Conservation (phyloP, 345 rosid species). For the Combretum micranthum region DNA sequence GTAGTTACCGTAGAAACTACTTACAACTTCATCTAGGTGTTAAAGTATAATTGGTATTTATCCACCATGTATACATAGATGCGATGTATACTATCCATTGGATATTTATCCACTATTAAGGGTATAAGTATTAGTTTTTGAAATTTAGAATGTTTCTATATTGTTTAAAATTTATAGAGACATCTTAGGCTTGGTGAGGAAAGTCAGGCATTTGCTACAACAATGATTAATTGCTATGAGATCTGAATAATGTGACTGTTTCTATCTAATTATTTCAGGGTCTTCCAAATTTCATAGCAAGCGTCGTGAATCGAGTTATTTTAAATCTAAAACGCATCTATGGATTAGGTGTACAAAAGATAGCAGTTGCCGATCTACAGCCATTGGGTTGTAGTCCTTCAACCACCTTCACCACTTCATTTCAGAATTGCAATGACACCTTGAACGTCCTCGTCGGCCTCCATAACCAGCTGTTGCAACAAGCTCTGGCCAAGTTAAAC, state of each 20-base stretch:
- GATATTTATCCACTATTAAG: too few species aligned
- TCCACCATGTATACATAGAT: too few species aligned
- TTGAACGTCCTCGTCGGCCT: conserved; percentile 27
- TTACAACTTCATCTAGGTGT: too few species aligned
- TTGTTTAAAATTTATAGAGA: too few species aligned
- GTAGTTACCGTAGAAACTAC: too few species aligned
- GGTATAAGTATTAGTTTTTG: too few species aligned
- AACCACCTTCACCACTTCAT: conserved; percentile 24
- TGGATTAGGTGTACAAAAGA: conserved; percentile 47
- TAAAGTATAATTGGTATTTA: too few species aligned
- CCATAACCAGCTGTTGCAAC: conserved; percentile 47
- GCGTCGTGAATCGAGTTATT: conserved; percentile 45
- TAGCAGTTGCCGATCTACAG: conserved; percentile 37
- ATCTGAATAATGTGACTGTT: not conserved
- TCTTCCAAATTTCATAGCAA: conserved; percentile 23
- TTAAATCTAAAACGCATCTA: conserved; percentile 45
- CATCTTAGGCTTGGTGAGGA: too few species aligned
- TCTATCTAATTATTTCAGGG: conserved; percentile 29
- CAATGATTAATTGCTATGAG: too few species aligned
- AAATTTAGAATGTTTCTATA: too few species aligned
- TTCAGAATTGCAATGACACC: conserved; percentile 39
- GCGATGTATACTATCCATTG: too few species aligned
- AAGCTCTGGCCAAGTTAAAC: conserved; percentile 44
- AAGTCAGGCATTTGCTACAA: too few species aligned
- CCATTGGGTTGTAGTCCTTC: conserved; percentile 82